Evolutionary conservation across 305 asterid species (phyloP).

Genomic region (Rubia peregrina): DNA sequence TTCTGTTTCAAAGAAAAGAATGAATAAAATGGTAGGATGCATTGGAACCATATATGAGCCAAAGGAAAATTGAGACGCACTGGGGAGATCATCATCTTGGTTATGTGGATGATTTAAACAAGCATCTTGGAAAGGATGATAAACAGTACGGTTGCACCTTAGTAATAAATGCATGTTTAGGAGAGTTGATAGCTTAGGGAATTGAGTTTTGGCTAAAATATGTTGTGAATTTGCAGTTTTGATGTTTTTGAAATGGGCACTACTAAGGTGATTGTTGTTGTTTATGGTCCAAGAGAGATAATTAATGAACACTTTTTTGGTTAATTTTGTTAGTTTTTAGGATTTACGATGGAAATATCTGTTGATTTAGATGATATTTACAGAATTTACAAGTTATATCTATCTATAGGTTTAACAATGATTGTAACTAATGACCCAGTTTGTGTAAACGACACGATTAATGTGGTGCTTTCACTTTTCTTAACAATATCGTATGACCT

Average conservation of each 20-base stretch:
- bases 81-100: slow-evolving; percentile 89
- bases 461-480: too few relatives aligned
- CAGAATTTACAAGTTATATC: too few relatives aligned
- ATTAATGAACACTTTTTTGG: too few relatives aligned
- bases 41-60: slow-evolving; percentile 84
- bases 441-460: too few relatives aligned
- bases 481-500: too few relatives aligned
- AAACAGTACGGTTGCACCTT: slow-evolving; percentile 57
- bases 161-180: background rate
- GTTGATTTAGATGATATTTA: too few relatives aligned
- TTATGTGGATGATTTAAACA: slow-evolving; percentile 75
- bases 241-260: slow-evolving; percentile 91
- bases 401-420: too few relatives aligned
- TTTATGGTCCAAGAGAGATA: slow-evolving; percentile 96
- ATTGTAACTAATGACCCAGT: too few relatives aligned
- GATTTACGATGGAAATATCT: too few relatives aligned
- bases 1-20: background rate
- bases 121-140: slow-evolving; percentile 67
- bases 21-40: slow-evolving; percentile 47
- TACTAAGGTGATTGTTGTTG: slow-evolving; percentile 95
- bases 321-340: too few relatives aligned
- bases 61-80: slow-evolving; percentile 64
- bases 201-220: slow-evolving; percentile 13
- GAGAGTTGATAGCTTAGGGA: background rate
- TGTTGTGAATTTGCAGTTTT: slow-evolving; percentile 47